phyloP scores from a whole-genome alignment of 2,329 filamentous ascomycete species.

The Xylariales sp. region DNA sequence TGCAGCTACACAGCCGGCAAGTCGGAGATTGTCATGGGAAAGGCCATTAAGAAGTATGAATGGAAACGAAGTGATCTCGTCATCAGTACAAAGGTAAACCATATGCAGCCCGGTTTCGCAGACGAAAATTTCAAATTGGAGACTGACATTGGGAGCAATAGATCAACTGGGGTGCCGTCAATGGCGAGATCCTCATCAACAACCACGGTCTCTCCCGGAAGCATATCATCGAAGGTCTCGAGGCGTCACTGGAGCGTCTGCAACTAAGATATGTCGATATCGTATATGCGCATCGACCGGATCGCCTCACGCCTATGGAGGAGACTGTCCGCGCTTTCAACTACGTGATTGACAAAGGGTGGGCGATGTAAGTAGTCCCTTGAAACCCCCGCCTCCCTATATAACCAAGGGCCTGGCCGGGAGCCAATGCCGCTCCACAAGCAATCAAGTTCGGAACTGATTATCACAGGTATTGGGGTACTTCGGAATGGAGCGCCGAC shows the following conservation, averaged over 20 bases:
- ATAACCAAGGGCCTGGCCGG: too few species aligned
- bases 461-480: constrained; percentile 64
- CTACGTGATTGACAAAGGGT: constrained; percentile 62
- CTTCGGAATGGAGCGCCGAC: constrained; percentile 61
- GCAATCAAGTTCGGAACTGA: too few species aligned
- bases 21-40: constrained; percentile 59
- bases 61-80: constrained; percentile 60
- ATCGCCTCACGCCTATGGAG: constrained; percentile 64
- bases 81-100: constrained; percentile 49
- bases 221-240: constrained; percentile 63
- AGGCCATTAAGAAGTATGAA: constrained; percentile 54
- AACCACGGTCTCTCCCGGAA: constrained; percentile 65
- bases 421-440: too few species aligned
- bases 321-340: constrained; percentile 69
- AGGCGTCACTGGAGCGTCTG: constrained; percentile 53
- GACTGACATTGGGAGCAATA: constrained; percentile 20
- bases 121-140: too few species aligned
- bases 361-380: constrained; percentile 2
- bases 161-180: constrained; percentile 61
- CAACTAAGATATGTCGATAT: constrained; percentile 60
- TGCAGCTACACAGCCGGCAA: constrained; percentile 50
- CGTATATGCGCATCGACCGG: constrained; percentile 64
- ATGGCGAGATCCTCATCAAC: constrained; percentile 59
- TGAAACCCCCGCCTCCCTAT: too few species aligned
- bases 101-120: background rate